Conservation (phyloP, 352 stramenopile species). For the Phytophthora podocarpi region DNA sequence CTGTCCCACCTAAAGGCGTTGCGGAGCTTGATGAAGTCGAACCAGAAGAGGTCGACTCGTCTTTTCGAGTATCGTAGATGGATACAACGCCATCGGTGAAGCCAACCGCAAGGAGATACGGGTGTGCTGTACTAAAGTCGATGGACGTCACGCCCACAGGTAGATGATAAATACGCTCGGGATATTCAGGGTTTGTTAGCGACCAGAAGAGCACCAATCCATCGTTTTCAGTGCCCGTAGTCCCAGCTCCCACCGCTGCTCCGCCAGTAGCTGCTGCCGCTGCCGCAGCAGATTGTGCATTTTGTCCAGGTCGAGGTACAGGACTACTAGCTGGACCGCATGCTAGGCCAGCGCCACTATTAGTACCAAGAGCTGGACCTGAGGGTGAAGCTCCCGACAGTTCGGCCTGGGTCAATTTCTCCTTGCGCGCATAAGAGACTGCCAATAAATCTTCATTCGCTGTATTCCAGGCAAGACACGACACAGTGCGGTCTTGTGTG, state of each 20-base stretch:
- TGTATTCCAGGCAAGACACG: constrained; percentile 87
- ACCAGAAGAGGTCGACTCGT: constrained; percentile 32
- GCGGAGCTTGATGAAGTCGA: constrained; percentile 4
- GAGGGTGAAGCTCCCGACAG: not conserved
- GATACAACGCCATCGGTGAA: constrained; percentile 90
- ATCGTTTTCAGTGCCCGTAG: constrained; percentile 25
- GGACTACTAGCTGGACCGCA: constrained; percentile 10
- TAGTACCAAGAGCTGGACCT: no score
- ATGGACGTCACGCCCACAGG: constrained; percentile 85
- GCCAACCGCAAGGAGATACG: constrained; percentile 90
- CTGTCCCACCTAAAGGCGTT: not conserved
- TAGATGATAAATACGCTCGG: constrained; percentile 88
- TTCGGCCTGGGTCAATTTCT: not conserved
- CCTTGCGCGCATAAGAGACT: constrained; percentile 78
- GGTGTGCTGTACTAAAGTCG: constrained; percentile 86
- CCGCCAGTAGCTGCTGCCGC: constrained; percentile 9
- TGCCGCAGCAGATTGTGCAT: constrained; percentile 4
- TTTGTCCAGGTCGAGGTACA: constrained; percentile 11
- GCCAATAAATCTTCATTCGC: constrained; percentile 91
- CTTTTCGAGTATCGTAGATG: constrained; percentile 91
- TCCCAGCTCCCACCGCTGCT: not conserved
- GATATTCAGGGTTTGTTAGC: constrained; percentile 92
- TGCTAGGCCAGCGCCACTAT: no score
- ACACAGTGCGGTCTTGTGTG: constrained; percentile 61
- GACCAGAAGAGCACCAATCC: constrained; percentile 94